Evolutionary conservation across 2,329 filamentous ascomycete species (phyloP).

Genomic region (Fusarium nygamai): DNA sequence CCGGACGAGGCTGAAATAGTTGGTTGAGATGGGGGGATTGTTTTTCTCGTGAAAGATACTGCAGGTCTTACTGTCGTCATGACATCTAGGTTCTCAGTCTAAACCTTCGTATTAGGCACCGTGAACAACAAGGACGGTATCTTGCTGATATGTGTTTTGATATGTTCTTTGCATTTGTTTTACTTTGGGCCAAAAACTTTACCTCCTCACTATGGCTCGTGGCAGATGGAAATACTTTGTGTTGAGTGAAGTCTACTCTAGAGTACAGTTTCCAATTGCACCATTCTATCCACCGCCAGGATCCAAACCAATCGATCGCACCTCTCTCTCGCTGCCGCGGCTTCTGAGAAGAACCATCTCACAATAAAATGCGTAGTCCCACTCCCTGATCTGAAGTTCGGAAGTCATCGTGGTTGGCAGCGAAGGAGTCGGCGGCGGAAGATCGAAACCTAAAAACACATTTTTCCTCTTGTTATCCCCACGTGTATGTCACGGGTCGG

Average conservation of each 20-base stretch:
- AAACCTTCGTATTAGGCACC: neutral
- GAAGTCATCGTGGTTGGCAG: conserved; percentile 1
- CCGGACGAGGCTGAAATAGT: neutral
- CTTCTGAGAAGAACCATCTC: neutral
- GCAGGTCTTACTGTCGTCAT: neutral
- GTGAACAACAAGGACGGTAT: neutral
- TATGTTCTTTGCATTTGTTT: neutral
- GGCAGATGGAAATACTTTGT: neutral
- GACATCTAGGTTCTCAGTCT: neutral
- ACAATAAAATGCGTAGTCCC: neutral
- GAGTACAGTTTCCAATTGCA: neutral
- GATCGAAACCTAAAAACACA: neutral
- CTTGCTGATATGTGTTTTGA: neutral
- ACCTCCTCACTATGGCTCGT: neutral
- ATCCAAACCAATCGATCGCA: neutral
- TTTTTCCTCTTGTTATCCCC: neutral
- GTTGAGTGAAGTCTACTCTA: conserved; percentile 4
- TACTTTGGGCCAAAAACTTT: neutral
- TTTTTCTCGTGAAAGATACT: neutral
- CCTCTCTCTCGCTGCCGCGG: neutral
- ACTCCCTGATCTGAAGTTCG: neutral
- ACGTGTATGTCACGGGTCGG: neutral
- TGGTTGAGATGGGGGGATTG: neutral
- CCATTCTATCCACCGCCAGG: neutral
- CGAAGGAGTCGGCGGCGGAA: neutral